Evolutionary conservation across 495 filamentous ascomycete species (phyloP), one percentile per base, ranked within the genome.

Genomic region (Daldinia concentrica): DNA sequence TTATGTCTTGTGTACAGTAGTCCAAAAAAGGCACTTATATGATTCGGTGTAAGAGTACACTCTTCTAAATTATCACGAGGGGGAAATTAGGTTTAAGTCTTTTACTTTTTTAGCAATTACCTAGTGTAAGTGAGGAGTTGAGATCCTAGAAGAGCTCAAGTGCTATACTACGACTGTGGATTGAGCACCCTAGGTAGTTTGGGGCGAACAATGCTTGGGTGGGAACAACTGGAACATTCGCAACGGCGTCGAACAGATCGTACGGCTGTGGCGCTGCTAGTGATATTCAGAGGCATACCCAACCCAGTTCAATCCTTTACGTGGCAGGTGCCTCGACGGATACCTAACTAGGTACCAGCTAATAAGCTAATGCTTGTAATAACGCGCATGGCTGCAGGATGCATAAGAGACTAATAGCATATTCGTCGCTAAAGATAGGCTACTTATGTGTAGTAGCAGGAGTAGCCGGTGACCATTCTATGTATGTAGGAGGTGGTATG

Each of bases 371-470:
- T 68, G 69, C 68, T 62, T 61, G 69, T 43, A 62, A 65, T 65
- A 57, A 59, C 59, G 64, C 59, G 48, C 58, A 62, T 60, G 19
- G 58, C 43, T 60, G 55, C 64, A 68, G 55, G 69, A 58, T 64
- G 69, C 69, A 67, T 71, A 64, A 55, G 51, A 27, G 58, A 64
- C 58, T 52, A 30, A 7, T 48, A 22, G 56, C 59, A 60, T 60
- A 59, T 67, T 67, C 64, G 59, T 68, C 59, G 60, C 58, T 59
- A 60, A 66, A 71, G 63, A 63, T 71, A 66, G 50, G 54, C 54
- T 62, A 58, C 39, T 15, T 29, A 64, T 3, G 14, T 54, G n/a
- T 58, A 19, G 27, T 9, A 34, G 9, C 32, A 9, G 9, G 32
- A 19, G 27, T 9, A 34, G 9, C 32, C 32, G 9, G 32, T 34